Evolutionary conservation across 73 alveolate species (phyloP).

Genomic region (Paramecium sonneborni): DNA sequence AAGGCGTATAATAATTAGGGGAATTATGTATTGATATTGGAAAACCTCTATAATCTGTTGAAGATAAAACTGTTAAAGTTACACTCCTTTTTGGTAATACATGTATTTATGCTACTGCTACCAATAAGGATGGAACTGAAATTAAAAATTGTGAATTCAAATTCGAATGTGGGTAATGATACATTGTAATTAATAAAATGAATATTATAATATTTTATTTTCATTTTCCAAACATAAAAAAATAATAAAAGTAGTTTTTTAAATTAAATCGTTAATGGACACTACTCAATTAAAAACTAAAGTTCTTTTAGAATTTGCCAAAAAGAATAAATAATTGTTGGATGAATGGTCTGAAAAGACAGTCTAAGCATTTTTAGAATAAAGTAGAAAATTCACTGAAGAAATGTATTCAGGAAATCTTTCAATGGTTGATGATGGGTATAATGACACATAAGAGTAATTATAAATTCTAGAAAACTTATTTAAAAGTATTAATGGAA

Average conservation of each 20-base stretch:
- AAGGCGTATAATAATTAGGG: slow-evolving; percentile 92
- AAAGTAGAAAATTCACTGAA: not conserved
- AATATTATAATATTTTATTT: not conserved
- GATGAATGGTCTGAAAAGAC: slow-evolving; percentile 51
- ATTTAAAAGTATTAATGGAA: slow-evolving; percentile 18
- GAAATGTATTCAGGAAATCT: slow-evolving; percentile 44
- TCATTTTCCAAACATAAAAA: not conserved
- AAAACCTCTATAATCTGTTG: slow-evolving; percentile 93
- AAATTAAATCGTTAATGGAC: slow-evolving; percentile 52
- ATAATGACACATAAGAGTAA: not conserved
- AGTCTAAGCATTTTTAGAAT: not conserved
- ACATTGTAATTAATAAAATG: not conserved
- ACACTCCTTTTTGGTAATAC: slow-evolving; percentile 96
- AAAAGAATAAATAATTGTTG: not conserved
- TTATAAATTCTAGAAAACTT: not conserved
- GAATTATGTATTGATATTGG: slow-evolving; percentile 98
- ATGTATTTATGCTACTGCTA: slow-evolving; percentile 93
- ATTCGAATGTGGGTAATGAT: slow-evolving; percentile 76
- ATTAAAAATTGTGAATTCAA: slow-evolving; percentile 96
- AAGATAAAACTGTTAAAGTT: slow-evolving; percentile 98
- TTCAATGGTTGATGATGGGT: not conserved
- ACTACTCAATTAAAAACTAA: not conserved
- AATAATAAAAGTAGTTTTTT: not conserved
- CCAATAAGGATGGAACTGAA: slow-evolving; percentile 97
- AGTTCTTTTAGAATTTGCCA: not conserved